phyloP scores from a whole-genome alignment of 179 eudicot genomes.

The Silene noctiflora region DNA sequence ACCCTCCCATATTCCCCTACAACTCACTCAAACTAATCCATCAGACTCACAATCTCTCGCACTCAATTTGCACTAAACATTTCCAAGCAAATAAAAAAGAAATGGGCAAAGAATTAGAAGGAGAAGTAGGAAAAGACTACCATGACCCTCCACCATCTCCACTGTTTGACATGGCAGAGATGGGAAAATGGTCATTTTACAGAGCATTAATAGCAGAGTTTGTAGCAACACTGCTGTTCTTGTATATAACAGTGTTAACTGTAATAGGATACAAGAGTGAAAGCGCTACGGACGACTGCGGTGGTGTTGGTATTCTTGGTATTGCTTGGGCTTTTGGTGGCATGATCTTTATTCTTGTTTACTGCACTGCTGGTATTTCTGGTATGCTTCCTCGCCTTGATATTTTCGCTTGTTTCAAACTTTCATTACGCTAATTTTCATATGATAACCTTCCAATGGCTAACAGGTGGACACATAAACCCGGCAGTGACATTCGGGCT shows the following conservation, averaged over 20 bases:
- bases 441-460: background rate
- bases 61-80: background rate
- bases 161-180: conserved; percentile 43
- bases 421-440: background rate
- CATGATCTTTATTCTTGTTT: conserved; percentile 71
- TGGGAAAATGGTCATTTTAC: conserved; percentile 58
- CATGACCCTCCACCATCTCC: conserved; percentile 69
- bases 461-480: conserved; percentile 55
- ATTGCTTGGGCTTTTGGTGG: conserved; percentile 79
- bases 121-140: conserved; percentile 50
- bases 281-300: conserved; percentile 35
- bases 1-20: background rate
- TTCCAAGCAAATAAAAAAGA: conserved; percentile 10
- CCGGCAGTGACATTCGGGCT: conserved; percentile 62
- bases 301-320: conserved; percentile 64
- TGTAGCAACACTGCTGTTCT: conserved; percentile 54
- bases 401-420: background rate
- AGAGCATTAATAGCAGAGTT: conserved; percentile 67
- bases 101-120: conserved; percentile 52
- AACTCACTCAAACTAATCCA: background rate
- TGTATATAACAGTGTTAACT: conserved; percentile 56
- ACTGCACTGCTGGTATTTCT: conserved; percentile 68
- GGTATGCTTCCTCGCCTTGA: conserved; percentile 25
- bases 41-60: background rate
- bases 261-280: conserved; percentile 55